Evolutionary conservation across 225 moss, liverwort and hornwort species (phyloP).

Genomic region (Marchantia polymorpha): DNA sequence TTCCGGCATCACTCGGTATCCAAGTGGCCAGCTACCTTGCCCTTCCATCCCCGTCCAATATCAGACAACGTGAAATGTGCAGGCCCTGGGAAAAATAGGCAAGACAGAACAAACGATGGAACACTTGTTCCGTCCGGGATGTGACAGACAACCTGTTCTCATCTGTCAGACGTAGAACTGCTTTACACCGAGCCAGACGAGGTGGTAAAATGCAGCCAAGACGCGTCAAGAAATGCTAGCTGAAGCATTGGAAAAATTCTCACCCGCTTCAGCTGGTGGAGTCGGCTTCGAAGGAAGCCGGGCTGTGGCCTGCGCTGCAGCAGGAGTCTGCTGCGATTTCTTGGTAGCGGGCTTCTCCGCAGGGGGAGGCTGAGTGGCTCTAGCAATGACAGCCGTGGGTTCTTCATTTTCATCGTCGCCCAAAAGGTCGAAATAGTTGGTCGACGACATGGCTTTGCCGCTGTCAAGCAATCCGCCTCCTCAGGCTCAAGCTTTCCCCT

Average conservation of each 20-base stretch:
- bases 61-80: too few species aligned
- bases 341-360: conserved; percentile 21
- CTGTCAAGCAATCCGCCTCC: conserved; percentile 29
- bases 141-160: too few species aligned
- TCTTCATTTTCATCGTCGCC: conserved; percentile 57
- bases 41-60: too few species aligned
- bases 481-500: conserved; percentile 22
- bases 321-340: conserved; percentile 32
- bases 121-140: too few species aligned
- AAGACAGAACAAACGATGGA: too few species aligned
- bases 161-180: too few species aligned
- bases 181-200: background rate
- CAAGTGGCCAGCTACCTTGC: too few species aligned
- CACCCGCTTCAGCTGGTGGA: conserved; percentile 35
- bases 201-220: background rate
- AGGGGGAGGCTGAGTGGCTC: conserved; percentile 37
- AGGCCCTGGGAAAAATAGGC: too few species aligned
- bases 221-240: background rate
- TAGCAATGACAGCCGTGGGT: conserved; percentile 46
- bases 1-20: too few species aligned
- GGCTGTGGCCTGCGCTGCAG: conserved; percentile 19
- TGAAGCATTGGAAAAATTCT: background rate
- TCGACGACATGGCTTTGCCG: conserved; percentile 46
- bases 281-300: conserved; percentile 29
- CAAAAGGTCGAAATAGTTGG: conserved; percentile 49